These are phyloP conservation scores for Strigomonas culicis DNA, from an alignment of 208 protist genomes.

Conservation along the genomic window DNA sequence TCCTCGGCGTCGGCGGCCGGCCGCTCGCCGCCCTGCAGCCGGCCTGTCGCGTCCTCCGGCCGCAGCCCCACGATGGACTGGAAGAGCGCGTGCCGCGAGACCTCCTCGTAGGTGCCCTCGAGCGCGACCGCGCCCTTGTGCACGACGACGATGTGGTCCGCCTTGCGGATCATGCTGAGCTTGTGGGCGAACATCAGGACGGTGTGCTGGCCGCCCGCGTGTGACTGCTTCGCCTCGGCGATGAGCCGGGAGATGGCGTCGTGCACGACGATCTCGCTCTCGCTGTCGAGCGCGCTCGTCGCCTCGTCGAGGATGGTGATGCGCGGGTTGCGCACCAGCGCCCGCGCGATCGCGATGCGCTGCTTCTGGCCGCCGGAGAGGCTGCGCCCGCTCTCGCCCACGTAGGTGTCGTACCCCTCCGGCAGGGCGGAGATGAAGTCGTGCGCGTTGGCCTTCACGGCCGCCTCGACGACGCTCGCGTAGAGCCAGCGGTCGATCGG, in stretches of 20 bases:
- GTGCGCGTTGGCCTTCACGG: conserved; percentile 50
- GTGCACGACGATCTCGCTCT: conserved; percentile 90
- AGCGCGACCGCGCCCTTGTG: conserved; percentile 68
- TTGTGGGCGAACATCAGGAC: conserved; percentile 90
- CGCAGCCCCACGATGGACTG: conserved; percentile 58
- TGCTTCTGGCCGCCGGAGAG: conserved; percentile 94
- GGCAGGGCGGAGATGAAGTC: conserved; percentile 39
- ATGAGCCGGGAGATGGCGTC: conserved; percentile 64
- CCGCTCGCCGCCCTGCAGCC: neutral
- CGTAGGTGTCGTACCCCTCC: conserved; percentile 39
- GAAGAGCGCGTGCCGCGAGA: conserved; percentile 53
- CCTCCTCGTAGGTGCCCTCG: conserved; percentile 73
- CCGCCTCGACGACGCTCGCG: conserved; percentile 45
- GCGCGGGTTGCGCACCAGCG: conserved; percentile 74
- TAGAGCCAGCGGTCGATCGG: conserved; percentile 73
- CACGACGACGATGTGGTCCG: conserved; percentile 86
- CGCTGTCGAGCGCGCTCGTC: conserved; percentile 68
- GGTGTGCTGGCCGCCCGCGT: conserved; percentile 44
- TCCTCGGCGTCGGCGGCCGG: neutral
- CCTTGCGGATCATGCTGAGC: conserved; percentile 83
- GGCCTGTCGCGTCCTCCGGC: neutral
- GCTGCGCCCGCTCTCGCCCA: conserved; percentile 69
- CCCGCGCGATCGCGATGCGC: conserved; percentile 92
- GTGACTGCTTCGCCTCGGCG: conserved; percentile 33
- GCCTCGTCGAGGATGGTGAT: conserved; percentile 95